Conservation (phyloP, 495 filamentous ascomycete genomes). For the Amphirosellinia nigrospora region DNA sequence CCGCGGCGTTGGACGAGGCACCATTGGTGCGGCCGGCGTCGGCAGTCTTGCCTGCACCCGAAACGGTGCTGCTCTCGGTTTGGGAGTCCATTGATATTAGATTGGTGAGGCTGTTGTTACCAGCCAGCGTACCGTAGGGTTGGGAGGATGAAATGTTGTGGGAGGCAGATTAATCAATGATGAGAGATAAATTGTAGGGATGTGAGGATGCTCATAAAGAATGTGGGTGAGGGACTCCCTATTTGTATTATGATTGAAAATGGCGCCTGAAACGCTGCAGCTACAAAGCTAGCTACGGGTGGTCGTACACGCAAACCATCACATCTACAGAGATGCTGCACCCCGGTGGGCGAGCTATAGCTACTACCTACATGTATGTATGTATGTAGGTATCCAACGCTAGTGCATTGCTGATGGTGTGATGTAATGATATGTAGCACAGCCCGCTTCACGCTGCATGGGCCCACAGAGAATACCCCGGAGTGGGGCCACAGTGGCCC, state of each 20-base stretch:
- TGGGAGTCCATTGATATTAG: slow-evolving; percentile 21
- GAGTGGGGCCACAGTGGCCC: background rate
- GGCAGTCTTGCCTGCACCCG: slow-evolving; percentile 25
- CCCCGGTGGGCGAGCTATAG: background rate
- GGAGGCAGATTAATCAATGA: background rate
- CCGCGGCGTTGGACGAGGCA: slow-evolving; percentile 27
- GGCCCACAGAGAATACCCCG: background rate
- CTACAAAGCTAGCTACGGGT: background rate
- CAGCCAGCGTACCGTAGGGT: slow-evolving; percentile 20
- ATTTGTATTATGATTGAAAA: slow-evolving; percentile 17
- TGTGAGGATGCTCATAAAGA: background rate
- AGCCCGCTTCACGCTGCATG: slow-evolving; percentile 7
- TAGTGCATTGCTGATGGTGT: slow-evolving; percentile 4
- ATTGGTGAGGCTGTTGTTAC: slow-evolving; percentile 14
- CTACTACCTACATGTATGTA: no score
- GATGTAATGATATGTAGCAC: slow-evolving; percentile 21
- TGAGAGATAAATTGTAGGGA: background rate
- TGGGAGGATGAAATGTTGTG: background rate
- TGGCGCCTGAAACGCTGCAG: background rate
- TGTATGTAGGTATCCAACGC: no score
- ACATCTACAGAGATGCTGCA: slow-evolving; percentile 15
- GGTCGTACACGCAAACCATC: background rate
- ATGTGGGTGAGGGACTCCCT: background rate
- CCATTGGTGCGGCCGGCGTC: slow-evolving; percentile 33
- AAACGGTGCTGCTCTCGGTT: slow-evolving; percentile 31